phyloP scores from a whole-genome alignment of 164 flowering plant genomes.

The Echeveria elegans region DNA sequence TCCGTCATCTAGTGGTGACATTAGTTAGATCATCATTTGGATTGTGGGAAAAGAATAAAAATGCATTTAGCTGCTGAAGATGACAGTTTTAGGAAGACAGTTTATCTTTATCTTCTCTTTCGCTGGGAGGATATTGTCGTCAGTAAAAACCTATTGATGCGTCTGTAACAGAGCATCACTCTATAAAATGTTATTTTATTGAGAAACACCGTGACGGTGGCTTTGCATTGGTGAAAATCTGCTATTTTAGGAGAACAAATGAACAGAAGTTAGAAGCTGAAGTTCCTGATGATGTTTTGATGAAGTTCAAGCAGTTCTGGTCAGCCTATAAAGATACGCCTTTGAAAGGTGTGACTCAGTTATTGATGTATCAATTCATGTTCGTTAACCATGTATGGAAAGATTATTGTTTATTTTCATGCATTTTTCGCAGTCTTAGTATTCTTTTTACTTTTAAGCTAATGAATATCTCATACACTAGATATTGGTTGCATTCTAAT shows the following conservation, averaged over 20 bases:
- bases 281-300: conserved; percentile 56
- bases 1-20: background rate
- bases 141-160: background rate
- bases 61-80: background rate
- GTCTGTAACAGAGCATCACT: background rate
- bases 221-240: background rate
- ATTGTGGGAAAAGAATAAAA: background rate
- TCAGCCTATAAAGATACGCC: conserved; percentile 55
- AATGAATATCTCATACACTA: background rate
- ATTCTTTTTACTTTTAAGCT: background rate
- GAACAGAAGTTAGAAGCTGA: conserved; percentile 68
- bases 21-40: background rate
- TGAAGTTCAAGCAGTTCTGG: conserved; percentile 79
- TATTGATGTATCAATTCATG: background rate
- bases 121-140: background rate
- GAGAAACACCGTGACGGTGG: background rate
- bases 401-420: background rate
- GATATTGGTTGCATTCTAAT: background rate
- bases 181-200: background rate
- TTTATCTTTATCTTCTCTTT: background rate
- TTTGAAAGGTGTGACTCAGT: conserved; percentile 48
- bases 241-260: conserved; percentile 61
- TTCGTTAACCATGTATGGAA: background rate
- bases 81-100: background rate
- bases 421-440: background rate